Evolutionary conservation across 108 stramenopile species (phyloP).

Genomic region (Cyclostephanos invisitatus): DNA sequence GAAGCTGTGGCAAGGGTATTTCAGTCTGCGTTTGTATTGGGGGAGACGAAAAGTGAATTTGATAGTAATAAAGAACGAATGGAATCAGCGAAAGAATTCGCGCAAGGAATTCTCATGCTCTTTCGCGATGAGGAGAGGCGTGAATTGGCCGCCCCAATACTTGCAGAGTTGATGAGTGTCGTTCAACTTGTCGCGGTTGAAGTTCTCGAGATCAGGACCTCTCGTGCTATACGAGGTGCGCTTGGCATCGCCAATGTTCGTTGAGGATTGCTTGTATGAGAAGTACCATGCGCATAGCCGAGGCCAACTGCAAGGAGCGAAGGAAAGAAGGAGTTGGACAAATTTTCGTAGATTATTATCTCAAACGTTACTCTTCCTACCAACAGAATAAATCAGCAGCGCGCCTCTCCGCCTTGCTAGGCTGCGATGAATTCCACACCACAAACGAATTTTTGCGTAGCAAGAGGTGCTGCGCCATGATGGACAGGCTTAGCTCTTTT

Average conservation of each 20-base stretch:
- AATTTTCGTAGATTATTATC: too few species aligned
- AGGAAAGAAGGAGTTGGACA: not conserved
- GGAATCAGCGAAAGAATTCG: conserved; percentile 60
- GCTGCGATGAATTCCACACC: too few species aligned
- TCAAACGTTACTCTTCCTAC: too few species aligned
- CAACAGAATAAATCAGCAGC: too few species aligned
- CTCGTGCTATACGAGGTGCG: conserved; percentile 69
- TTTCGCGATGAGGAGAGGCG: conserved; percentile 62
- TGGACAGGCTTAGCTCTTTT: too few species aligned
- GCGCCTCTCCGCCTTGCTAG: too few species aligned
- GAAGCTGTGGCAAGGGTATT: conserved; percentile 63
- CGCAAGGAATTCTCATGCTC: conserved; percentile 50
- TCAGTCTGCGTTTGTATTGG: conserved; percentile 59
- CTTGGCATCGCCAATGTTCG: conserved; percentile 47
- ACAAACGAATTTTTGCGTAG: too few species aligned
- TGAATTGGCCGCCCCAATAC: conserved; percentile 59
- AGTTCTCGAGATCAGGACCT: conserved; percentile 83
- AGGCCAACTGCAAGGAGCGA: too few species aligned
- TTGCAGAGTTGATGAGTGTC: conserved; percentile 72
- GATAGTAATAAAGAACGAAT: conserved; percentile 51
- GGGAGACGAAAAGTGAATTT: conserved; percentile 5
- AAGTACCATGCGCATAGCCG: too few species aligned
- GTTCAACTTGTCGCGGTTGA: conserved; percentile 85
- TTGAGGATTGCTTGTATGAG: not conserved
- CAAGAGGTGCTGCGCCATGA: too few species aligned